These are phyloP conservation scores for Atalantia buxifolia DNA, from an alignment of 345 rosid species.

Conservation along the genomic window DNA sequence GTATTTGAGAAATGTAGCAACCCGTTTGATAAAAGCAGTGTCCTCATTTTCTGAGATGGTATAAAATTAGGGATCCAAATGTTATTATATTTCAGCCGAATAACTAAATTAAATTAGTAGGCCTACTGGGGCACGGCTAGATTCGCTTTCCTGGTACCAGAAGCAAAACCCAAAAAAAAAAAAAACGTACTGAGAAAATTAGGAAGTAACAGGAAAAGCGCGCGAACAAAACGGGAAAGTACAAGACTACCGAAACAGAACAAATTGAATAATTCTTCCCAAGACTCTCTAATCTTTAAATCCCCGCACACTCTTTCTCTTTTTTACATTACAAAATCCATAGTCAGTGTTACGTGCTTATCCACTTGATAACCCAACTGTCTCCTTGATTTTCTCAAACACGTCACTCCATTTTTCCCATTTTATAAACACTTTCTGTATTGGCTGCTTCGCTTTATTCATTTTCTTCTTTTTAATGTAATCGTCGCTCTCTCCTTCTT, in stretches of 20 bases:
- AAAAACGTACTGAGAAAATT: background rate
- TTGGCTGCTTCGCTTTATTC: no score
- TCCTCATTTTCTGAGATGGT: background rate
- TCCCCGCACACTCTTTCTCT: no score
- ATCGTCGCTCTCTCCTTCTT: no score
- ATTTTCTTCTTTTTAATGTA: background rate
- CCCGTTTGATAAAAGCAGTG: background rate
- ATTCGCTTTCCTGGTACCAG: background rate
- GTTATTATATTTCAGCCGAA: background rate
- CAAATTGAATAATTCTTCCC: background rate
- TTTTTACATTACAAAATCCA: background rate
- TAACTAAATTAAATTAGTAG: no score
- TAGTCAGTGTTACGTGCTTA: constrained; percentile 25
- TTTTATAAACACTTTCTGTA: background rate
- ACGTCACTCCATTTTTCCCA: background rate
- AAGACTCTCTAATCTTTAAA: background rate
- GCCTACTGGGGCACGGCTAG: background rate
- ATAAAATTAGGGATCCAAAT: background rate
- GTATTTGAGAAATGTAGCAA: no score
- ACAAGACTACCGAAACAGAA: background rate
- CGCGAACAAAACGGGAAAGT: background rate
- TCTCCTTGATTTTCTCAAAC: constrained; percentile 36
- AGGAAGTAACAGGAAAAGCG: background rate
- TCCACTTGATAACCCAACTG: constrained; percentile 20
- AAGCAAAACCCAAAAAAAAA: background rate